A percentile compares a stretch with the other conserved stretches of the same genome.
phyloP scores from a whole-genome alignment of 2,329 filamentous ascomycete species.

The Botrytis porri region DNA sequence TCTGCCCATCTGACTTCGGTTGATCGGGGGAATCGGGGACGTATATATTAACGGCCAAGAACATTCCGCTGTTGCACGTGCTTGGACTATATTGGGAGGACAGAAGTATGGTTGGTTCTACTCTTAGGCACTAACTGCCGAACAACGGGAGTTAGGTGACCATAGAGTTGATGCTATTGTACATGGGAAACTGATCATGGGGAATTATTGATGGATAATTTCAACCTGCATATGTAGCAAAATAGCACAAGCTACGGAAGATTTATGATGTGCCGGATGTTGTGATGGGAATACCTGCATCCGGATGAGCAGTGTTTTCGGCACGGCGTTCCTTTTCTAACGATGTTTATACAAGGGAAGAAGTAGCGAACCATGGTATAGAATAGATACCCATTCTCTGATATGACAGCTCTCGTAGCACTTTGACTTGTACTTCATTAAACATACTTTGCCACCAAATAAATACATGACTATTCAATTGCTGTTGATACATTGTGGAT shows the following conservation, averaged over 20 bases:
- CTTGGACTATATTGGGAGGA: neutral
- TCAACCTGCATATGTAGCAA: neutral
- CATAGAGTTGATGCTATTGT: neutral
- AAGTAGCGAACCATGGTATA: neutral
- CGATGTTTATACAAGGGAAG: neutral
- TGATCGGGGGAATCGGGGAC: neutral
- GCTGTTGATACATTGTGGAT: neutral
- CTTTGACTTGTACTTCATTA: too few relatives aligned
- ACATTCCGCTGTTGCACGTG: neutral
- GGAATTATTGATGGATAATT: slow-evolving; percentile 8
- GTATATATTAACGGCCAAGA: neutral
- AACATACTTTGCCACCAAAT: neutral
- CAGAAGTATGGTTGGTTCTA: neutral
- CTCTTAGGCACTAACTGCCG: neutral
- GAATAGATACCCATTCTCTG: neutral
- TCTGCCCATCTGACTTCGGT: neutral
- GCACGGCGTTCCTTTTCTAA: too few relatives aligned
- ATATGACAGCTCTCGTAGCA: neutral
- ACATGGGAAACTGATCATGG: too few relatives aligned
- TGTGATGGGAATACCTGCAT: neutral
- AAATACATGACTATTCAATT: neutral
- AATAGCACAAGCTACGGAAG: neutral
- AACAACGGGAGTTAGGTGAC: neutral
- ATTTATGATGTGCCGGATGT: neutral
- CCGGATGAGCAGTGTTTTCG: neutral